These are phyloP conservation scores for Fusarium continuum DNA, from an alignment of 2,329 filamentous ascomycete species.

Conservation along the genomic window DNA sequence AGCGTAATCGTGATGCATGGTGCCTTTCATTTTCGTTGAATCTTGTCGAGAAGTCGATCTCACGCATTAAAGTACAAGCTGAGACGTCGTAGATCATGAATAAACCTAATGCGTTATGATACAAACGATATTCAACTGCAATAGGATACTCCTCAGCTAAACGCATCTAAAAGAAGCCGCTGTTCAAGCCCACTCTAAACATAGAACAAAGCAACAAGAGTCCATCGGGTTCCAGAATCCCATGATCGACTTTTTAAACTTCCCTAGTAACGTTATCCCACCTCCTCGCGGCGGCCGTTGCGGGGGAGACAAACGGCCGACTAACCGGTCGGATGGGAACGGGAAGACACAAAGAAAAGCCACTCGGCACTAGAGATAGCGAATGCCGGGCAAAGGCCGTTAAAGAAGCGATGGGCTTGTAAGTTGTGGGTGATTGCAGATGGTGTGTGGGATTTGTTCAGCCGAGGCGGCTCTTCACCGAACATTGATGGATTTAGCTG, in stretches of 20 bases:
- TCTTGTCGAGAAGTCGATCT: no score
- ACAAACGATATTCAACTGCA: no score
- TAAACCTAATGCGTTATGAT: no score
- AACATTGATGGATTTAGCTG: not conserved
- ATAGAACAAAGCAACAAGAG: slow-evolving; percentile 19
- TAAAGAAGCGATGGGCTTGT: slow-evolving; percentile 2
- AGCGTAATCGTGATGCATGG: no score
- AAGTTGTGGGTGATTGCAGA: not conserved
- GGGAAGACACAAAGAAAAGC: not conserved
- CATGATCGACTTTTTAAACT: slow-evolving; percentile 17
- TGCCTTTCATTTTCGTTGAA: no score
- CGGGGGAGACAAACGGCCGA: slow-evolving; percentile 3
- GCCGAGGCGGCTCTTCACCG: slow-evolving; percentile 1
- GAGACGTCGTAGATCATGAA: no score
- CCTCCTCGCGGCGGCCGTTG: slow-evolving; percentile 2
- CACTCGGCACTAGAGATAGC: slow-evolving; percentile 17
- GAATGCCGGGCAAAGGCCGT: slow-evolving; percentile 27
- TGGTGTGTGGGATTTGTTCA: slow-evolving; percentile 14
- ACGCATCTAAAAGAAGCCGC: not conserved
- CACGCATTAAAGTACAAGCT: no score
- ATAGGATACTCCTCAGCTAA: not conserved
- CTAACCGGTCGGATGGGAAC: slow-evolving; percentile 25
- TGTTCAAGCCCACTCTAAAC: not conserved
- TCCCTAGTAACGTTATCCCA: slow-evolving; percentile 24
- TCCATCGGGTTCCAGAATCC: slow-evolving; percentile 14